Evolutionary conservation across 2,329 filamentous ascomycete species (phyloP).

Genomic region (Botryosphaeria dothidea): DNA sequence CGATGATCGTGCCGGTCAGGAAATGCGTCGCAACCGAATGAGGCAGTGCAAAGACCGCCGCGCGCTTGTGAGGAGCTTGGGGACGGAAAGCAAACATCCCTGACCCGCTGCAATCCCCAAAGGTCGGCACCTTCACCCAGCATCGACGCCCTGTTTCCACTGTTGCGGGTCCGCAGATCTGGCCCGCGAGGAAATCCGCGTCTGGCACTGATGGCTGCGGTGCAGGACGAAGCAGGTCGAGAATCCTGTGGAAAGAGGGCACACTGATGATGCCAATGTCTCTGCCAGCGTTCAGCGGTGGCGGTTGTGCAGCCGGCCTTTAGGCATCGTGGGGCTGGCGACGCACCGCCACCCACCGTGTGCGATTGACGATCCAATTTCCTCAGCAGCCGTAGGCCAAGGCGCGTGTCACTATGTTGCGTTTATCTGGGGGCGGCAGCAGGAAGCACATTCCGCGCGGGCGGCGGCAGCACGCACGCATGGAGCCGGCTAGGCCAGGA

Average conservation of each 20-base stretch:
- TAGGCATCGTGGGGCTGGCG: neutral
- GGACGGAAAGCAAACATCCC: neutral
- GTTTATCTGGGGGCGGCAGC: neutral
- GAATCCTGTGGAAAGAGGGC: neutral
- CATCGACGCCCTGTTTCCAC: neutral
- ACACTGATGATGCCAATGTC: neutral
- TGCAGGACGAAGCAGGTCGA: neutral
- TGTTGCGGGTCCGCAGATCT: neutral
- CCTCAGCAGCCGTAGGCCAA: neutral
- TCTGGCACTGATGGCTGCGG: neutral
- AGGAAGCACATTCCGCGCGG: conserved; percentile 4
- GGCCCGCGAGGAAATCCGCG: neutral
- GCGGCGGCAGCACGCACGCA: neutral
- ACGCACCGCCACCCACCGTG: too few relatives aligned
- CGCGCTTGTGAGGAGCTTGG: neutral
- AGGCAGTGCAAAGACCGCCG: conserved; percentile 8
- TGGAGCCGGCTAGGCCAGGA: neutral
- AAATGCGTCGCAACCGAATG: conserved; percentile 13
- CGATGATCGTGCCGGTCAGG: conserved; percentile 3
- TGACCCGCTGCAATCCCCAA: neutral
- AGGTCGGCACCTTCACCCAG: neutral
- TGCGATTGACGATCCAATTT: neutral
- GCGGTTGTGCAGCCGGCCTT: neutral
- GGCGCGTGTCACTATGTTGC: neutral
- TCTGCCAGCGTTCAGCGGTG: neutral